Evolutionary conservation across 768 basidiomycete species (phyloP).

Genomic region (Plicaturopsis crispa): DNA sequence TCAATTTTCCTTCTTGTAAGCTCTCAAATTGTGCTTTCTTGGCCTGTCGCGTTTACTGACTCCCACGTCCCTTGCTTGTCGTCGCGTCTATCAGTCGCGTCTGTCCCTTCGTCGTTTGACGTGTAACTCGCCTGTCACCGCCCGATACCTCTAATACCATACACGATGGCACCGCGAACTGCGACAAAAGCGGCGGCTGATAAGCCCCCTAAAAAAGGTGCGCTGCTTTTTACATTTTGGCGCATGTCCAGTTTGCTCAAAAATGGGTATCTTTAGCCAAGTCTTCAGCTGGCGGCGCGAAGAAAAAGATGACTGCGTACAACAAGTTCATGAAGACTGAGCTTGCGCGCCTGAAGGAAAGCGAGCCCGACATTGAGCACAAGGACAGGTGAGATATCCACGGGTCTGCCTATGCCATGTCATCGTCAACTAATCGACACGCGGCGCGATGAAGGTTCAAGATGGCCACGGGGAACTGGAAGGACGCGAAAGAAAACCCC

Average conservation of each 20-base stretch:
- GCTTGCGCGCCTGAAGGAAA: conserved; percentile 72
- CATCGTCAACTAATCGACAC: conserved; percentile 8
- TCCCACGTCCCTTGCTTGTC: conserved; percentile 3
- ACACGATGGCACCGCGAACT: conserved; percentile 36
- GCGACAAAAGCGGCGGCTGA: conserved; percentile 32
- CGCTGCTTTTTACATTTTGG: conserved; percentile 15
- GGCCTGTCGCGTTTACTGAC: conserved; percentile 1
- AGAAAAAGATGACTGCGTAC: conserved; percentile 64
- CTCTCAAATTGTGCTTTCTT: conserved; percentile 3
- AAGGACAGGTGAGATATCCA: conserved; percentile 50
- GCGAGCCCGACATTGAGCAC: conserved; percentile 64
- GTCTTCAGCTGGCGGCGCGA: conserved; percentile 39
- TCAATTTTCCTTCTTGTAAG: conserved; percentile 7
- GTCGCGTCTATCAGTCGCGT: conserved; percentile 24
- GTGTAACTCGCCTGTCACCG: conserved; percentile 5
- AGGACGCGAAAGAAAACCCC: conserved; percentile 62
- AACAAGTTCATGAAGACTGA: conserved; percentile 80
- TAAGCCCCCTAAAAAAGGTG: conserved; percentile 52
- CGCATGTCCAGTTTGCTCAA: conserved; percentile 13
- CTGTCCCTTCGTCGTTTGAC: conserved; percentile 8
- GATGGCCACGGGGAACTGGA: conserved; percentile 71
- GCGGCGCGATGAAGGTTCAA: conserved; percentile 47
- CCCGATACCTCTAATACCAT: conserved; percentile 2
- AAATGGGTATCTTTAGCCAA: conserved; percentile 30
- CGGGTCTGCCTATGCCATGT: not conserved